These are phyloP conservation scores for Carex scoparia DNA, from an alignment of 176 grass and related monocot species.

Conservation along the genomic window DNA sequence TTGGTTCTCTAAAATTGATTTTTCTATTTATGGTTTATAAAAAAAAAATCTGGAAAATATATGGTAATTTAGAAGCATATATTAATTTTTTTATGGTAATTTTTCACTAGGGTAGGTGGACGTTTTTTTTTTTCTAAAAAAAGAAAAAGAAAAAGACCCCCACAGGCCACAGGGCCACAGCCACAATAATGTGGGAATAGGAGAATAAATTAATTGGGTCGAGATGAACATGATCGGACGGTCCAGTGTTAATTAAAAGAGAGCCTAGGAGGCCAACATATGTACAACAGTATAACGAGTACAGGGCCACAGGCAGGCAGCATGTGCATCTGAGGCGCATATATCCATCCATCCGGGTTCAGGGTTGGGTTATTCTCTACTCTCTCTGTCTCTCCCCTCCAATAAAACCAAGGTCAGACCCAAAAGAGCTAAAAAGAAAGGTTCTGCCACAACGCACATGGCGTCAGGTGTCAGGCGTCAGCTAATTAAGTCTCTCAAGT, in stretches of 20 bases:
- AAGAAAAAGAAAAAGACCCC: no score
- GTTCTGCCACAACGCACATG: slow-evolving; percentile 3
- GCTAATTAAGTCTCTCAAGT: background rate
- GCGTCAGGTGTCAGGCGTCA: background rate
- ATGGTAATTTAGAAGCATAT: no score
- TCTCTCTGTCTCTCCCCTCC: background rate
- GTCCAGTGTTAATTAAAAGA: background rate
- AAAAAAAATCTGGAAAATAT: no score
- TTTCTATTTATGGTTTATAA: no score
- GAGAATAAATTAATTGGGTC: background rate
- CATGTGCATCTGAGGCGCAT: background rate
- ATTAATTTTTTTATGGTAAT: no score
- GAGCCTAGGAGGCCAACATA: background rate
- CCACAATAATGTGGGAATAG: no score
- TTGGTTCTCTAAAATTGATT: no score
- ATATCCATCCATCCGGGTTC: background rate
- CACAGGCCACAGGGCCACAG: no score
- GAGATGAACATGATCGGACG: background rate
- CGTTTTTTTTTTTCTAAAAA: no score
- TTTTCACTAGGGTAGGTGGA: no score
- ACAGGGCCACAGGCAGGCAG: background rate
- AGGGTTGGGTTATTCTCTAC: background rate
- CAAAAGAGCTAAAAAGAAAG: background rate
- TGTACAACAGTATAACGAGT: background rate
- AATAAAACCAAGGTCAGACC: background rate